Conservation (phyloP, 257 asterid genomes). For the Ehretia macrophylla region DNA sequence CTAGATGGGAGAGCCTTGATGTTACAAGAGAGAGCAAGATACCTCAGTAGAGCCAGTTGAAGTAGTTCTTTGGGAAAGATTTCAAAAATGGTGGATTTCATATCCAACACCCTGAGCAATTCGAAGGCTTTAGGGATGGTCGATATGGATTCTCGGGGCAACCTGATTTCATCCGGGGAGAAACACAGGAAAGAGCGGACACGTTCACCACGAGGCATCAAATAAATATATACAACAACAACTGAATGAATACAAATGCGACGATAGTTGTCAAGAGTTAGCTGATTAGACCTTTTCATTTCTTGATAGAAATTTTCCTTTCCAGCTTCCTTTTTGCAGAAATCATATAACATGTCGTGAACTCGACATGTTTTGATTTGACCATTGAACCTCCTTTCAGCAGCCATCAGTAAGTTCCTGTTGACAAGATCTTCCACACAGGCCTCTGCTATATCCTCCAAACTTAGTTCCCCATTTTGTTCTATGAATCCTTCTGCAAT, state of each 20-base stretch:
- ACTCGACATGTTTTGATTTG: constrained; percentile 35
- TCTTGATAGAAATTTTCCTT: constrained; percentile 35
- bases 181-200: constrained; percentile 41
- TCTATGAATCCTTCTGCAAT: constrained; percentile 47
- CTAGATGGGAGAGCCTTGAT: constrained; percentile 13
- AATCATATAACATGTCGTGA: constrained; percentile 31
- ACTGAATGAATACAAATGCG: constrained; percentile 40
- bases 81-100: constrained; percentile 17
- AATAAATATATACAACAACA: constrained; percentile 17
- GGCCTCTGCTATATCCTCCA: constrained; percentile 37
- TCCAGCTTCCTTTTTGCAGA: constrained; percentile 34
- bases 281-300: constrained; percentile 12
- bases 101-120: constrained; percentile 26
- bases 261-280: constrained; percentile 17
- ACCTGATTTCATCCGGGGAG: constrained; percentile 12
- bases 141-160: constrained; percentile 16
- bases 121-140: constrained; percentile 25
- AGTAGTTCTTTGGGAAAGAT: constrained; percentile 20
- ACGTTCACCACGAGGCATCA: constrained; percentile 6
- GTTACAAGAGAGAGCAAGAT: constrained; percentile 17
- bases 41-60: constrained; percentile 22
- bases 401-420: constrained; percentile 40
- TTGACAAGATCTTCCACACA: constrained; percentile 30
- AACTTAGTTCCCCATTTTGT: not conserved
- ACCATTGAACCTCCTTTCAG: constrained; percentile 20